Base-by-base conservation (phyloP, 176 grass and related monocot genomes). In the Phyllostachys edulis region DNA sequence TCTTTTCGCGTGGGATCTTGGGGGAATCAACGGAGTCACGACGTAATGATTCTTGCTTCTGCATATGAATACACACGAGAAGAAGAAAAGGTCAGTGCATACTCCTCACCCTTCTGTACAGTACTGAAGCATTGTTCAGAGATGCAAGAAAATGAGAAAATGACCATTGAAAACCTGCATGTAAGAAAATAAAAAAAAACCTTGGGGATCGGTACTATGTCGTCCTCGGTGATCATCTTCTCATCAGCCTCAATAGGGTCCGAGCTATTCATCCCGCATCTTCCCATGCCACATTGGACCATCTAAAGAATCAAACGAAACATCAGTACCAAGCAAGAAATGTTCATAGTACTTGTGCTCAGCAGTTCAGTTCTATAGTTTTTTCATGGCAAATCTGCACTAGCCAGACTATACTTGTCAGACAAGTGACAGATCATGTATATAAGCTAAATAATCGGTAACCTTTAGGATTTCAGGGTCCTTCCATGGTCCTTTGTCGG, bases 401-500 rank as follows among this genome's bases (percentile, higher is more conserved):
- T 39, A 23, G 77, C 73, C 42, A 54, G 6, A 46, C 47, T 75
- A 5, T 1, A 2, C 26, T 14, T 61, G 63, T 1, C 4, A 34
- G 54, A 77, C 3, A 59, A 55, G n/a, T 20, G 12, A 61, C 10
- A 0, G 21, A 39, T 59, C 21, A 57, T 45, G 8, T 1, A 51
- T 26, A 36, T 5, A 40, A 26, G 45, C 6, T 21, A 9, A 20
- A 3, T 57, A 27, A 5, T 21, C 0, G 37, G 42, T 23, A 54
- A 94, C 96, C 93, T 95, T 98, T 24, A 94, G 32, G 68, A 95
- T 92, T 84, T 98, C 96, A 87, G 89, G 85, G 74, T 98, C 96
- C 60, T 98, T 95, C 96, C 96, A 98, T 14, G 96, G 96, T 6
- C 96, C 96, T 86, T 98, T 98, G 86, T 98, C 96, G 0, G 96